phyloP scores from a whole-genome alignment of 129 eudicot species.

The Flaveria linearis region DNA sequence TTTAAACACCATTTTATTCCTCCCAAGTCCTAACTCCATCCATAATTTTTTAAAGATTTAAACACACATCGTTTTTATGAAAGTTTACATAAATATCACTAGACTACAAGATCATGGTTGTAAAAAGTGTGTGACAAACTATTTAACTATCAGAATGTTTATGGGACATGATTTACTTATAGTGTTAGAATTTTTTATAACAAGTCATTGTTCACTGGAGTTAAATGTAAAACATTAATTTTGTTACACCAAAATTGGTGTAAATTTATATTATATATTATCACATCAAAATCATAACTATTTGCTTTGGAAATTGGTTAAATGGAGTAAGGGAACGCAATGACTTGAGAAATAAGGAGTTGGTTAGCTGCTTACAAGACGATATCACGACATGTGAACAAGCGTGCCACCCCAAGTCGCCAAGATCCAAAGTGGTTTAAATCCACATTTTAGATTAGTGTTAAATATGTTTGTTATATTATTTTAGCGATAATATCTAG shows the following conservation, averaged over 20 bases:
- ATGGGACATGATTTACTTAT: neutral
- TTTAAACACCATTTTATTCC: too few species aligned
- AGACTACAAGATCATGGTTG: too few species aligned
- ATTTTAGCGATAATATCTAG: too few species aligned
- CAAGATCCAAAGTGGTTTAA: neutral
- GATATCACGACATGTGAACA: constrained; percentile 15
- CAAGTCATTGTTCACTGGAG: neutral
- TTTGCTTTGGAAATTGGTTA: constrained; percentile 4
- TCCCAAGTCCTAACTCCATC: too few species aligned
- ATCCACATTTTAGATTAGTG: too few species aligned
- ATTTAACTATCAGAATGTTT: too few species aligned
- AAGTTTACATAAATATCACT: too few species aligned
- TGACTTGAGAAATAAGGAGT: neutral
- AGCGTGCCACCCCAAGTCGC: neutral
- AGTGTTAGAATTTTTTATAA: neutral
- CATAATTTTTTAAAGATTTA: too few species aligned
- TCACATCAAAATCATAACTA: neutral
- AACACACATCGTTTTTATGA: too few species aligned
- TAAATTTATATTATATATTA: neutral
- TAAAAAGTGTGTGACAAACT: too few species aligned
- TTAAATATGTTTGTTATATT: too few species aligned
- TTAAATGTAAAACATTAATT: neutral
- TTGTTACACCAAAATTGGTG: neutral
- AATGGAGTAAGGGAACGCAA: neutral
- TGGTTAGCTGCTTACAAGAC: neutral